Conservation (phyloP, 257 asterid genomes). For the Jacaranda mimosifolia region DNA sequence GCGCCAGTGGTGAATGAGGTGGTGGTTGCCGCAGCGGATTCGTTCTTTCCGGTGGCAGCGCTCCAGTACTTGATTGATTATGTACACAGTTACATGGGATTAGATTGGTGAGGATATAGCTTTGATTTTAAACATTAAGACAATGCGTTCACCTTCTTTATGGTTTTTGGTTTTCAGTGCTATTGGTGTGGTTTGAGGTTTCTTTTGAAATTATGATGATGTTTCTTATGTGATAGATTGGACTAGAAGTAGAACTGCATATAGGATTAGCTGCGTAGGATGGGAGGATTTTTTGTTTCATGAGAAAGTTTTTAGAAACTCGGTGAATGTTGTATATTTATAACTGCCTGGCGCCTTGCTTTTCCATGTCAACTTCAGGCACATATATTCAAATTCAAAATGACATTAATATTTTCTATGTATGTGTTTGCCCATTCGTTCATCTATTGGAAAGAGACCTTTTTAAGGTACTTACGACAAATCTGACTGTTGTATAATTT, state of each 20-base stretch:
- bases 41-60: constrained; percentile 78
- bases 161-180: not conserved
- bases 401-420: not conserved
- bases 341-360: not conserved
- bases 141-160: not conserved
- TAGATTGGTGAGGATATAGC: constrained; percentile 62
- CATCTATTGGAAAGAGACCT: constrained; percentile 11
- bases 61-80: constrained; percentile 82
- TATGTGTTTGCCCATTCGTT: not conserved
- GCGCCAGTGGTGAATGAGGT: constrained; percentile 78
- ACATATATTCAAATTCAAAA: not conserved
- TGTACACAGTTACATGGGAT: constrained; percentile 71
- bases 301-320: constrained; percentile 15
- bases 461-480: not conserved
- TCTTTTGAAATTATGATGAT: not conserved
- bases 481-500: not conserved
- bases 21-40: constrained; percentile 85
- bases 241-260: not conserved
- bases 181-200: constrained; percentile 4
- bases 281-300: not conserved
- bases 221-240: constrained; percentile 9
- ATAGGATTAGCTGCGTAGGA: not conserved
- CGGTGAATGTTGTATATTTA: constrained; percentile 6
- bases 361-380: not conserved
- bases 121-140: not conserved